Conservation (phyloP, 1,284 basidiomycete genomes). For the Cronartium quercuum region DNA sequence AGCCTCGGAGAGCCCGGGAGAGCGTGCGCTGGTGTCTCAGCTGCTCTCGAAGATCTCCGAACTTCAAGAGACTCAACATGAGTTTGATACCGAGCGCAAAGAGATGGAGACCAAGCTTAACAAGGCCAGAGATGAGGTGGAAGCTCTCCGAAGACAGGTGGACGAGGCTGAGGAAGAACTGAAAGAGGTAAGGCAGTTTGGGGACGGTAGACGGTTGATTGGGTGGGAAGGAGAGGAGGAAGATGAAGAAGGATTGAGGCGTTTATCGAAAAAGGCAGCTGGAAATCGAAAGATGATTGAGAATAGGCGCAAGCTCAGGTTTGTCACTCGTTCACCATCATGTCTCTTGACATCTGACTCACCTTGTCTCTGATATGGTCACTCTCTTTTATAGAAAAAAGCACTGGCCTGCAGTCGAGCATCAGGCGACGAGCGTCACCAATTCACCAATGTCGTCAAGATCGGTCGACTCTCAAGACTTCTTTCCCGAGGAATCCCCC, state of each 20-base stretch:
- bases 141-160: conserved; percentile 63
- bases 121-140: conserved; percentile 64
- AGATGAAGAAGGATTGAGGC: background rate
- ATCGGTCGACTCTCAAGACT: background rate
- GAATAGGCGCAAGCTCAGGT: conserved; percentile 19
- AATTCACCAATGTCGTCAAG: conserved; percentile 3
- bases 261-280: conserved; percentile 8
- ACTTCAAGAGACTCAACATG: conserved; percentile 65
- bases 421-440: conserved; percentile 14
- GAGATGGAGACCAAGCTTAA: conserved; percentile 60
- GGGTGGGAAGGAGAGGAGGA: conserved; percentile 11
- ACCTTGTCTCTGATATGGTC: background rate
- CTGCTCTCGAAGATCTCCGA: conserved; percentile 70
- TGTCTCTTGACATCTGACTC: background rate
- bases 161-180: conserved; percentile 61
- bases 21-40: conserved; percentile 62
- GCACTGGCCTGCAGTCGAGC: conserved; percentile 33
- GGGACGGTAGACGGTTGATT: conserved; percentile 42
- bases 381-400: background rate
- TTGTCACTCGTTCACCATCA: background rate
- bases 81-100: conserved; percentile 63
- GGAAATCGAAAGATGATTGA: conserved; percentile 38
- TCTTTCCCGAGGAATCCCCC: background rate
- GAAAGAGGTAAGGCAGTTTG: conserved; percentile 52
- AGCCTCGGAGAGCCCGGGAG: conserved; percentile 40